Conservation (phyloP, 805 yeast species). For the Ogataea nitratoaversa region DNA sequence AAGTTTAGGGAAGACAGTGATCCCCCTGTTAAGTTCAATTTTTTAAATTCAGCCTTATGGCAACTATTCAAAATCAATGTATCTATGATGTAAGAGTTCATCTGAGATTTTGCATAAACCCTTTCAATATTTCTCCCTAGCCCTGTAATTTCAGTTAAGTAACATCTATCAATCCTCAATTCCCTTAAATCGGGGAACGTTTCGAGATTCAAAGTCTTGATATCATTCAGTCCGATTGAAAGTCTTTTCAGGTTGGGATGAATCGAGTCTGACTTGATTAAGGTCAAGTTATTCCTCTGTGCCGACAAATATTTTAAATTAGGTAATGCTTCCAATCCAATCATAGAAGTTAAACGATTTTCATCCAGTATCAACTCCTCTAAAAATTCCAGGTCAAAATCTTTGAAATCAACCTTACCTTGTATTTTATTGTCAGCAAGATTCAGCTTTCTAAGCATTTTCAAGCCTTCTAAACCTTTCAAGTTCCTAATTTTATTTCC, state of each 20-base stretch:
- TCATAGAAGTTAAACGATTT: constrained; percentile 34
- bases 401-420: constrained; percentile 36
- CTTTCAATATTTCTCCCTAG: constrained; percentile 37
- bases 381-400: constrained; percentile 34
- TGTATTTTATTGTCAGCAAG: constrained; percentile 37
- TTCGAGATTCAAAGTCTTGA: constrained; percentile 31
- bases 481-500: constrained; percentile 35
- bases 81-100: constrained; percentile 18
- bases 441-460: constrained; percentile 38
- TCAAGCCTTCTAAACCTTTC: constrained; percentile 34
- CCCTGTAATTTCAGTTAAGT: constrained; percentile 24
- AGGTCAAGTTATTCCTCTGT: constrained; percentile 37
- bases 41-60: constrained; percentile 24
- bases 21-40: constrained; percentile 34
- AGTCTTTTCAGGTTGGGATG: constrained; percentile 35
- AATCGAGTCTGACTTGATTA: constrained; percentile 15
- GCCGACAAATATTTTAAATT: constrained; percentile 37
- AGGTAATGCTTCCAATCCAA: constrained; percentile 34
- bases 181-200: constrained; percentile 37
- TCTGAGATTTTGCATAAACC: constrained; percentile 38
- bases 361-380: constrained; percentile 42
- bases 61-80: constrained; percentile 15
- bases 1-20: constrained; percentile 6
- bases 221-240: constrained; percentile 34
- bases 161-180: constrained; percentile 41